Conservation (phyloP, 805 yeast genomes). For the Candida tammaniensis region DNA sequence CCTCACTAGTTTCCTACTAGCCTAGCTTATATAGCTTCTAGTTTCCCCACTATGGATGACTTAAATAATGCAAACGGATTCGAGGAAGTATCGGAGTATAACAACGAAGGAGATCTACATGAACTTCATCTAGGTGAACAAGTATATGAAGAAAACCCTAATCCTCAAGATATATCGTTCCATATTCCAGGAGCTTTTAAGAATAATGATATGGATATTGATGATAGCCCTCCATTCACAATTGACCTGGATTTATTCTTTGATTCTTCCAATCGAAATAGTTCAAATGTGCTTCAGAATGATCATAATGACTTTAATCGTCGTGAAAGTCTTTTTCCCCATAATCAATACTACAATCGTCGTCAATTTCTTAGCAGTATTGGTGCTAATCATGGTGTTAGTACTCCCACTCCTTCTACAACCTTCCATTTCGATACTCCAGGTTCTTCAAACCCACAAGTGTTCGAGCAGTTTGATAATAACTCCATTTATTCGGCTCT, state of each 20-base stretch:
- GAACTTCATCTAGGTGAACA: too few species aligned
- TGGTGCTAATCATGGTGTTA: not conserved
- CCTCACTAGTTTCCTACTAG: too few species aligned
- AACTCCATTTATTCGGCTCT: slow-evolving; percentile 13
- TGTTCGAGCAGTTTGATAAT: slow-evolving; percentile 7
- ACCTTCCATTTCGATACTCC: slow-evolving; percentile 5
- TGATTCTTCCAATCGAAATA: slow-evolving; percentile 16
- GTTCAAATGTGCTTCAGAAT: not conserved
- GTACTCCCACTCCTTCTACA: slow-evolving; percentile 8
- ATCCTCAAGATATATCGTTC: slow-evolving; percentile 8
- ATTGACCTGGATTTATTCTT: slow-evolving; percentile 29
- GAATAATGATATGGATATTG: slow-evolving; percentile 33
- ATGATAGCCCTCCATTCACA: slow-evolving; percentile 36
- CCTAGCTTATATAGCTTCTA: too few species aligned
- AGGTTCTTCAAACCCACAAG: slow-evolving; percentile 7
- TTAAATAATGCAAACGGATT: too few species aligned
- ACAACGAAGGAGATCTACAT: too few species aligned
- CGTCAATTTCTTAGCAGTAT: slow-evolving; percentile 3
- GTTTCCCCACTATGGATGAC: too few species aligned
- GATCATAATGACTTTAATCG: not conserved
- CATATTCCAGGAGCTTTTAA: slow-evolving; percentile 27
- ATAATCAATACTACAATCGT: slow-evolving; percentile 11
- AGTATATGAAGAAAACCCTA: too few species aligned
- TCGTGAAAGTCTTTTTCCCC: slow-evolving; percentile 13
- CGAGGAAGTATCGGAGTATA: too few species aligned